Base-by-base conservation (phyloP, 139 green algal genomes). In the Picochlorum sp. region DNA sequence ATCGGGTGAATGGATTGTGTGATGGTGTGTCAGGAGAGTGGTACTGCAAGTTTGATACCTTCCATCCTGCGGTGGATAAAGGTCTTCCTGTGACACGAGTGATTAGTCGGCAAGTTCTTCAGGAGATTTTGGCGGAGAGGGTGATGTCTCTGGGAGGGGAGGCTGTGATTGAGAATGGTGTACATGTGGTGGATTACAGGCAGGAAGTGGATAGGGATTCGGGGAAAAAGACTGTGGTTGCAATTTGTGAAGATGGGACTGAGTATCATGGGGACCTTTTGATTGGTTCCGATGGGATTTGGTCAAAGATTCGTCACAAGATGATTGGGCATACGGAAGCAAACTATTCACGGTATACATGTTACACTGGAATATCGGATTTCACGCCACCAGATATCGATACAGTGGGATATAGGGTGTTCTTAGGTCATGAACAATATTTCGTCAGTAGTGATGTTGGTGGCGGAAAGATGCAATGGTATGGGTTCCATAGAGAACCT, bases 1-100 rank as follows among this genome's bases (percentile, higher is more conserved):
- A 96, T 77, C 69, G 89, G 16, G 81, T 96, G 68, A 96, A 96
- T 62, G 89, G 89, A 18, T 77, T 96, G 16, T 90, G 81, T 63
- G 89, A 96, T 62, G 89, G 89, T 54, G 68, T 90, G 18, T 88
- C 85, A 1, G 89, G 89, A n/a, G 88, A 96, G 45, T 96, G 89
- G 89, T 97, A 97, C 63, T 67, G 92, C 71, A 97, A 98, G 81
- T 97, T 97, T 68, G 92, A 97, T 79, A 97, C 92, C 2, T 97
- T 88, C 79, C 87, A 93, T 62, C 88, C 92, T 6, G 91, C 91
- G 8, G 90, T 89, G 18, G 76, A 90, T 45, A 79, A 72, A 26
- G 92, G 91, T 41, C 81, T 98, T 49, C 91, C 91, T 9, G 85
- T 98, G 23, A 97, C 91, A 0, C 85, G 91, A 7, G 91, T 97